Evolutionary conservation across 2,329 filamentous ascomycete genomes (phyloP), one percentile per base, ranked within the genome.

Genomic region (Curvularia spicifera): DNA sequence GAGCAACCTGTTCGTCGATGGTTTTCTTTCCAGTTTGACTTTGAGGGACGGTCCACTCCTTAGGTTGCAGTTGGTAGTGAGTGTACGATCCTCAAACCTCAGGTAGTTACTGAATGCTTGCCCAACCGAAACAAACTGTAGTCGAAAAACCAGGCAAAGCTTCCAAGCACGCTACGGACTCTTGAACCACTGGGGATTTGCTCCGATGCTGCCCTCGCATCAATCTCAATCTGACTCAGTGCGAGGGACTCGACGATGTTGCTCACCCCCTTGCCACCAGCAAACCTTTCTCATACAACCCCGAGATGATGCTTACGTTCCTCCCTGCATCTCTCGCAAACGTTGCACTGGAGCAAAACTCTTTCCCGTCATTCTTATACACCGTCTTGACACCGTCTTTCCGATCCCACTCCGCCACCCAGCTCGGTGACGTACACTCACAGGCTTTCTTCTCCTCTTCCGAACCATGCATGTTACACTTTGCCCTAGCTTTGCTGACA

Each of bases 231-330:
- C n/a, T n/a, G 8, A 1, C 22, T 22, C 35, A 15, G 39, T 13
- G 1, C 9, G 4, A 28, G 31, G 1, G 24, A 13, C 2, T 39
- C 15, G 6, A 20, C n/a, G 0, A 22, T 9, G 35, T 9, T 5
- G 4, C 20, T 56, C 48, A 71, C 46, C 66, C 66, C 55, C 66
- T 73, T 53, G 77, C 76, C 5, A 78, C 65, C 55, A 81, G 49
- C 0, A 81, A 24, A 0, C 79, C 79, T 33, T 61, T 69, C 43
- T 78, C 78, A 59, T 81, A 81, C 37, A 81, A 61, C 1, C 78
- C 79, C 18, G 61, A 69, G 3, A 78, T 68, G 12, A 81, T 61
- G 0, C 75, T 75, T 0, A 79, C 46, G 0, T 73, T 72, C 57
- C 70, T 72, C 31, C 39, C 53, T 37, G 63, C 65, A 68, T 81